These are phyloP conservation scores for Actinomucor elegans DNA, from an alignment of 371 early-diverging fungal species.

Conservation along the genomic window DNA sequence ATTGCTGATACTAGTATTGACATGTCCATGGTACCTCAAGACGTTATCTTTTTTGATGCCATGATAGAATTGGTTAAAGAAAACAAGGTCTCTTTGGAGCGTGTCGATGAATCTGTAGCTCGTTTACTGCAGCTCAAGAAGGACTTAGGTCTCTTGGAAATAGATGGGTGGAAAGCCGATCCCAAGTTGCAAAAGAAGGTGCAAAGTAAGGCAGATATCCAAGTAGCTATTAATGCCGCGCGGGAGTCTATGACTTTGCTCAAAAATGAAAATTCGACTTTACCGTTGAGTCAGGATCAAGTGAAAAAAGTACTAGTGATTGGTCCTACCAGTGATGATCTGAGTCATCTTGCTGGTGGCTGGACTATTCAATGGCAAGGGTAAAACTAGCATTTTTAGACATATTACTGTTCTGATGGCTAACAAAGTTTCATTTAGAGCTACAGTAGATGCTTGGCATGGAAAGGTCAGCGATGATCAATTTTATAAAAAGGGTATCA, in stretches of 20 bases:
- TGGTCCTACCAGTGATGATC: conserved; percentile 49
- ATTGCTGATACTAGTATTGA: conserved; percentile 59
- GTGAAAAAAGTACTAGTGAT: conserved; percentile 42
- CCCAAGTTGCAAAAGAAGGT: conserved; percentile 26
- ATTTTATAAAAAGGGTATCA: conserved; percentile 49
- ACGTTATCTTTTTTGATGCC: conserved; percentile 45
- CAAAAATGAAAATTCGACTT: conserved; percentile 46
- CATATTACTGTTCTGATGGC: no score
- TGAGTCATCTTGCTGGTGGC: conserved; percentile 52
- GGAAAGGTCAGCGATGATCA: conserved; percentile 46
- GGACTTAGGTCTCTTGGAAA: conserved; percentile 60
- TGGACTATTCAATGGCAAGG: conserved; percentile 67
- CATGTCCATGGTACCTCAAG: conserved; percentile 67
- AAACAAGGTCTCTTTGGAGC: conserved; percentile 26
- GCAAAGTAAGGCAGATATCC: conserved; percentile 43
- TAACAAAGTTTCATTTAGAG: conserved; percentile 2
- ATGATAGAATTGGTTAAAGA: conserved; percentile 38
- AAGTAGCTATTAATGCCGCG: conserved; percentile 47
- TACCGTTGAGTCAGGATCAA: conserved; percentile 39
- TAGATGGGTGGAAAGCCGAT: conserved; percentile 42
- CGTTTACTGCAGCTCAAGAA: conserved; percentile 57
- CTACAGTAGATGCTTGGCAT: conserved; percentile 36
- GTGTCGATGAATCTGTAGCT: conserved; percentile 55
- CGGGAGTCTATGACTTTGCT: conserved; percentile 62
- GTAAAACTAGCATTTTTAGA: no score